A percentile compares a stretch with the other conserved stretches of the same genome.
These are phyloP conservation scores for Aspergillus latus DNA, from an alignment of 2,329 filamentous ascomycete species.

Conservation along the genomic window DNA sequence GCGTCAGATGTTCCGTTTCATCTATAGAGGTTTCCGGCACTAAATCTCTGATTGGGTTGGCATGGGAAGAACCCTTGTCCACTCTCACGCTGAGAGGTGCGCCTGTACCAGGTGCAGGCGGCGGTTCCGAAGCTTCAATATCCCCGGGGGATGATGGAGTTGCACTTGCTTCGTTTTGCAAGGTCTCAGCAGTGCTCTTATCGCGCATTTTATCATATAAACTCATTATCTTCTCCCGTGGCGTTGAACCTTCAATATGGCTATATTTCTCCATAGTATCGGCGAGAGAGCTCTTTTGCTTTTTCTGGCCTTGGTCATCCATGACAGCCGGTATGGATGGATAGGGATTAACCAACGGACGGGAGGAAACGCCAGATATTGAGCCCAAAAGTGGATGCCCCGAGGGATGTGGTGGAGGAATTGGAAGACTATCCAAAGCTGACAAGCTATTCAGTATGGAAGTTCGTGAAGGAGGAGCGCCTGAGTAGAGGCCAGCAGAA, in stretches of 20 bases:
- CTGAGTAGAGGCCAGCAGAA: neutral
- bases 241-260: constrained; percentile 30
- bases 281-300: constrained; percentile 18
- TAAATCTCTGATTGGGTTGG: constrained; percentile 24
- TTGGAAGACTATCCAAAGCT: neutral
- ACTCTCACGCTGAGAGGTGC: constrained; percentile 39
- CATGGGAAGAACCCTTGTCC: constrained; percentile 31
- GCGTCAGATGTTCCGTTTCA: constrained; percentile 23
- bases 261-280: constrained; percentile 29
- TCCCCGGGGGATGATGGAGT: constrained; percentile 46
- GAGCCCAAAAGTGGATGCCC: neutral
- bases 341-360: neutral
- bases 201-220: constrained; percentile 31
- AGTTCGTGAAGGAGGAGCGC: neutral
- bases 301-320: constrained; percentile 22
- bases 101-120: constrained; percentile 30
- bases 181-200: constrained; percentile 18
- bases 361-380: neutral
- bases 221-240: constrained; percentile 34
- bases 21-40: constrained; percentile 28
- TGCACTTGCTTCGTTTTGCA: constrained; percentile 29
- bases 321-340: constrained; percentile 12
- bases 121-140: constrained; percentile 36
- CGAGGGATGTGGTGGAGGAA: neutral
- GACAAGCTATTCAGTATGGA: neutral